These are phyloP conservation scores for Digitaria exilis DNA, from an alignment of 202 grass and related monocot species.

Conservation along the genomic window DNA sequence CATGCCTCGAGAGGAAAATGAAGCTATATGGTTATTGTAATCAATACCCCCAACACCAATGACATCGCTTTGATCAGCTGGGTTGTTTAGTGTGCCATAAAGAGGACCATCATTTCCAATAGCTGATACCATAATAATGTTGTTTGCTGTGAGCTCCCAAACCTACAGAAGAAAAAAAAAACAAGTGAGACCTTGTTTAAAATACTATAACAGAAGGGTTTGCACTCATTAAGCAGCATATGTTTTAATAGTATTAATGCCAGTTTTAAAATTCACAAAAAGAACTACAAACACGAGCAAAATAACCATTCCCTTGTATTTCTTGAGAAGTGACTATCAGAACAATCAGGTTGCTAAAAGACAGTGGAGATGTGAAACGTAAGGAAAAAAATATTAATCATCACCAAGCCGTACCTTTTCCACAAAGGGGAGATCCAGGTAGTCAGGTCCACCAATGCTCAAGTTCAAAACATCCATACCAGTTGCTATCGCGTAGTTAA, in stretches of 20 bases:
- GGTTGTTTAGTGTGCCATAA: conserved; percentile 98
- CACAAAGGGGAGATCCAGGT: conserved; percentile 94
- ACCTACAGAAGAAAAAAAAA: conserved; percentile 59
- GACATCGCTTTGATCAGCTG: conserved; percentile 97
- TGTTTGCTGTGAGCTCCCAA: conserved; percentile 98
- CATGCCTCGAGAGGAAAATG: conserved; percentile 99
- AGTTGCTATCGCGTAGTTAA: conserved; percentile 96
- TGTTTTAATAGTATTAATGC: neutral
- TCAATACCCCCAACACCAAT: conserved; percentile 97
- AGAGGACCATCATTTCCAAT: conserved; percentile 99
- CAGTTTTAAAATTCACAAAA: neutral
- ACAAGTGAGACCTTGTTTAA: conserved; percentile 11
- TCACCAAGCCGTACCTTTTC: conserved; percentile 76
- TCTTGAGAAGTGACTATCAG: neutral
- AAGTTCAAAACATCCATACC: conserved; percentile 99
- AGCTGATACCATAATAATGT: conserved; percentile 99
- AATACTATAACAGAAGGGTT: neutral
- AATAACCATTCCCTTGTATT: neutral
- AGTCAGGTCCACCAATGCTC: conserved; percentile 97
- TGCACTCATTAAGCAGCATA: conserved; percentile 8
- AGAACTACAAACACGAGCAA: conserved; percentile 21
- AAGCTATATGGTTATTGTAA: conserved; percentile 98
- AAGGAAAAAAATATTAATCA: neutral
- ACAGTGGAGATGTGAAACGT: neutral
- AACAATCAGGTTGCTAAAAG: neutral